phyloP scores from a whole-genome alignment of 441 rosid species.

The Gossypium davidsonii region DNA sequence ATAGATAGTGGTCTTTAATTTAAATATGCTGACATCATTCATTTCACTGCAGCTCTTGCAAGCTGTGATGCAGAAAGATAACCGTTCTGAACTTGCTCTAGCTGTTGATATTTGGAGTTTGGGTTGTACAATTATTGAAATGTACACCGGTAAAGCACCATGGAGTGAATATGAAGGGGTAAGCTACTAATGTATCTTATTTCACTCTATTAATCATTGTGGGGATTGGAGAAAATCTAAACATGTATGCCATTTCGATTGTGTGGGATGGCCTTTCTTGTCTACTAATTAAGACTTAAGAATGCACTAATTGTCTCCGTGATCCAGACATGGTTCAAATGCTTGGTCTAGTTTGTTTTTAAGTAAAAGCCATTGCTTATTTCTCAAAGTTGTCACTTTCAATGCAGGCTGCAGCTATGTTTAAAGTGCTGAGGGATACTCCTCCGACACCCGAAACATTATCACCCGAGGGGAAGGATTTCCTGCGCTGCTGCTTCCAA shows the following conservation, averaged over 20 bases:
- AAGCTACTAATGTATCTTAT: conserved; percentile 21
- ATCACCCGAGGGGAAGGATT: conserved; percentile 81
- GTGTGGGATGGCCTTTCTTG: not conserved
- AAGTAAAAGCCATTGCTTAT: not conserved
- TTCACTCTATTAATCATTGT: not conserved
- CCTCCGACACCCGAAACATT: conserved; percentile 73
- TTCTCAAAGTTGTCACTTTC: not conserved
- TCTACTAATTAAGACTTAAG: not conserved
- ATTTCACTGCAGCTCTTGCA: conserved; percentile 65
- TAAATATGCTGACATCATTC: conserved; percentile 15
- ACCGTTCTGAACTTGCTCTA: conserved; percentile 67
- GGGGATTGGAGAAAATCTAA: not conserved
- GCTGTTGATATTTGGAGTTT: conserved; percentile 98
- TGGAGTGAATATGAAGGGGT: conserved; percentile 98
- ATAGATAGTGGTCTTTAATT: not conserved
- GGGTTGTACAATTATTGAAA: conserved; percentile 97
- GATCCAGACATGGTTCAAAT: not conserved
- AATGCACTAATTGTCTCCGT: not conserved
- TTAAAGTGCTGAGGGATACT: conserved; percentile 73
- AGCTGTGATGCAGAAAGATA: conserved; percentile 81
- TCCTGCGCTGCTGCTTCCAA: conserved; percentile 60
- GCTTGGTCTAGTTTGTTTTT: not conserved
- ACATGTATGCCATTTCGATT: too few relatives aligned
- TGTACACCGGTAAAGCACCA: conserved; percentile 93
- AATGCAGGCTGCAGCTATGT: conserved; percentile 90